Evolutionary conservation across 2,329 filamentous ascomycete species (phyloP), one percentile per base, ranked within the genome.

Genomic region (Monosporascus sp.): DNA sequence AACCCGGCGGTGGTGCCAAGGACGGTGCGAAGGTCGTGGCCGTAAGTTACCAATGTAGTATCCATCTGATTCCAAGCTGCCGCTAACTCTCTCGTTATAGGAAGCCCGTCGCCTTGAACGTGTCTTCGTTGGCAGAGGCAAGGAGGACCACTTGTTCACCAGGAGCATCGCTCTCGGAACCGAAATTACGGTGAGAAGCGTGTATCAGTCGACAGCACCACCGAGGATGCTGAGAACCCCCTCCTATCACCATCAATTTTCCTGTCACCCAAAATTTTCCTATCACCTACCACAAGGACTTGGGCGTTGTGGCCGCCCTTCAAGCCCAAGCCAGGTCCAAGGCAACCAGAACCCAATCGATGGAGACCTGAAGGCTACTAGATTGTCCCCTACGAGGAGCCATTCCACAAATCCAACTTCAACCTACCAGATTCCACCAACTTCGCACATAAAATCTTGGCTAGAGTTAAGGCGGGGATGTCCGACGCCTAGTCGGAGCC

Each of bases 171-270:
- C 89, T 41, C 93, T 93, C 52, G 94, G 94, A 69, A 89, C 97
- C 76, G 90, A 90, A 57, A 94, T 99, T 99, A 99, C 74, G 94
- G 94, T 77, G 95, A 99, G 82, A 99, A 99, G 88, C 90, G 95
- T 73, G 93, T 99, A 72, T 85, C 88, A 57, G 87, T 97, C 67
- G 91, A 97, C 72, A 86, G 86, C 67, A 72, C 79, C 35, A 77
- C 79, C 62, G 80, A 86, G 68, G 85, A 85, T 67, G 86, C 85
- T 62, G 84, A 89, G 66, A 88, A 84, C 61, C 8, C 7, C 25
- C 11, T 18, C 52, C 3, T 62, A 54, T 50, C 15, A 20, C 35
- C 37, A n/a, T 18, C 36, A 39, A 39, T 7, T n/a, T 45, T 20
- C 17, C 17, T 36, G 45, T 35, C 45, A 45, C 38, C 39, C n/a